Evolutionary conservation across 2,329 filamentous ascomycete species (phyloP).

Genomic region (Rosellinia necatrix): DNA sequence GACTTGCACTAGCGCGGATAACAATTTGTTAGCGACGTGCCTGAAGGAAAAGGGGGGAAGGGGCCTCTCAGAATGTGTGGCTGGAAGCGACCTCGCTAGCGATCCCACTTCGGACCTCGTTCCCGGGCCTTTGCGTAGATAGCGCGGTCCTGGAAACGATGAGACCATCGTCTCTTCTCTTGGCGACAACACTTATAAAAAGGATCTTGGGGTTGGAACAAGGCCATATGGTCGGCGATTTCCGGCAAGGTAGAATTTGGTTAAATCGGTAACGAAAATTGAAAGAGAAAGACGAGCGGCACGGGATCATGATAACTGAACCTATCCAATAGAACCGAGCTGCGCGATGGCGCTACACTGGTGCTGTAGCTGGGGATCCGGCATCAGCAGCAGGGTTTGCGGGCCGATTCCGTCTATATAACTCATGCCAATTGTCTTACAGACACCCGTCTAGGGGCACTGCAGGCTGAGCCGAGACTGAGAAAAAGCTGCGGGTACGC

Average conservation of each 20-base stretch:
- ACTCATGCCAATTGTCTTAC: too few species aligned
- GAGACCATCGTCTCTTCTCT: slow-evolving; percentile 16
- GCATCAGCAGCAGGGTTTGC: too few species aligned
- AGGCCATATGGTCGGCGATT: background rate
- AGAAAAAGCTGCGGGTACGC: slow-evolving; percentile 10
- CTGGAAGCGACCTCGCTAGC: slow-evolving; percentile 14
- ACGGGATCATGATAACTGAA: too few species aligned
- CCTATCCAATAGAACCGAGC: too few species aligned
- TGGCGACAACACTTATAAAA: background rate
- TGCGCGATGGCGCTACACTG: too few species aligned
- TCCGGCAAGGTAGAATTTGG: slow-evolving; percentile 7
- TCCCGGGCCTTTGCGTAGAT: background rate
- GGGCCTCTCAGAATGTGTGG: slow-evolving; percentile 10
- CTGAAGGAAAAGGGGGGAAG: slow-evolving; percentile 6
- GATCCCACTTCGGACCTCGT: slow-evolving; percentile 18
- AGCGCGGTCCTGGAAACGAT: slow-evolving; percentile 5
- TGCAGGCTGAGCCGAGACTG: slow-evolving; percentile 13
- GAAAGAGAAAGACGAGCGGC: slow-evolving; percentile 3
- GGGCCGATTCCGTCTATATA: too few species aligned
- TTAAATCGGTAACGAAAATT: slow-evolving; percentile 2
- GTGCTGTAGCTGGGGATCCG: too few species aligned
- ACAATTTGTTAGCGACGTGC: background rate
- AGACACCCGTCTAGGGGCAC: too few species aligned
- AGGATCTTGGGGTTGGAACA: background rate
- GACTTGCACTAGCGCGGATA: slow-evolving; percentile 4